phyloP scores from a whole-genome alignment of 139 green algal genomes.

The Marvania coccoides region DNA sequence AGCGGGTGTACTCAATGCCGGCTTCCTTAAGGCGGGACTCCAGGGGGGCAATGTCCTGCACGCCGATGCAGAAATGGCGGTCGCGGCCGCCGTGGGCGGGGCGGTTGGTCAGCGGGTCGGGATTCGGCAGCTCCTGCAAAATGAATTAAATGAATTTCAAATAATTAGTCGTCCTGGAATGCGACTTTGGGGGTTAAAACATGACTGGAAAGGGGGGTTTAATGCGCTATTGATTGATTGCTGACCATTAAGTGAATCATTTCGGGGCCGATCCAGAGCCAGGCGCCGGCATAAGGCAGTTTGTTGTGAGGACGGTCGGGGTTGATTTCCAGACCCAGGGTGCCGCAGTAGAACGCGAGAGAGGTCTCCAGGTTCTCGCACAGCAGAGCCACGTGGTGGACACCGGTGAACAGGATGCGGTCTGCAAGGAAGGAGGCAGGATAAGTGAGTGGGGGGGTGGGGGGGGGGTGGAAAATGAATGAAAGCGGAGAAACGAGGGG shows the following conservation, averaged over 20 bases:
- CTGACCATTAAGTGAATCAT: slow-evolving; percentile 85
- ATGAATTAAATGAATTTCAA: too few relatives aligned
- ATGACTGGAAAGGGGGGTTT: neutral
- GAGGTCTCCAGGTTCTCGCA: slow-evolving; percentile 65
- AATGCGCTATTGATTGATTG: neutral
- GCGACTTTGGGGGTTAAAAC: neutral
- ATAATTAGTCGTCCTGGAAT: too few relatives aligned
- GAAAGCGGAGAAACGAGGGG: neutral
- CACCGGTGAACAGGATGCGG: slow-evolving; percentile 53
- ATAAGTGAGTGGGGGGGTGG: neutral
- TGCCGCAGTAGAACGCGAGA: slow-evolving; percentile 71
- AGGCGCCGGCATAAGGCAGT: slow-evolving; percentile 80
- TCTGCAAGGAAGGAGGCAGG: neutral
- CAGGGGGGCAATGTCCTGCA: slow-evolving; percentile 54
- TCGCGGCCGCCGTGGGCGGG: slow-evolving; percentile 76
- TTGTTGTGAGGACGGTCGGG: slow-evolving; percentile 73
- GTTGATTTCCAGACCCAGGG: slow-evolving; percentile 71
- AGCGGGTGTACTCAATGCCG: slow-evolving; percentile 60
- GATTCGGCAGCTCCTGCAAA: slow-evolving; percentile 73
- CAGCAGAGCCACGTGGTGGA: slow-evolving; percentile 85
- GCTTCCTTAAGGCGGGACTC: slow-evolving; percentile 46
- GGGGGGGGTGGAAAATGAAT: neutral
- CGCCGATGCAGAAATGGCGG: slow-evolving; percentile 75
- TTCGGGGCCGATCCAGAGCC: slow-evolving; percentile 74
- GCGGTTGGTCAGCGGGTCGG: slow-evolving; percentile 50